Evolutionary conservation across 225 moss, liverwort and hornwort species (phyloP), one percentile per base, ranked within the genome.

Genomic region (Polytrichum commune): DNA sequence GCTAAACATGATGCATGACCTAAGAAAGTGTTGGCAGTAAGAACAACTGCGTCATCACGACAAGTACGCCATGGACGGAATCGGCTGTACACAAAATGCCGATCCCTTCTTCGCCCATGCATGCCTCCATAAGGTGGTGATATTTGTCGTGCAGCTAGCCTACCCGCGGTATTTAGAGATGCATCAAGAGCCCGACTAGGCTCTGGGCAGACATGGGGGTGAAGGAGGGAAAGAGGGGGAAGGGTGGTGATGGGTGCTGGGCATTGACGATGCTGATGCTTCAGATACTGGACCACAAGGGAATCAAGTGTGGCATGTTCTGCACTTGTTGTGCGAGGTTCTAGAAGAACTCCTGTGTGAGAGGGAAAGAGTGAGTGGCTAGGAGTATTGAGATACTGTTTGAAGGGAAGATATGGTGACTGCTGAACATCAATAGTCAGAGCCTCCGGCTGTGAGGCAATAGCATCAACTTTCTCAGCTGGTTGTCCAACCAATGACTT

Each of bases 41-140:
- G 83, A 68, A 98, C 86, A 25, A 91, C 91, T 69, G 77, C 84
- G 19, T 98, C 95, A 77, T 98, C 95, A 55, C 98, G 90, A 77
- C 98, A 98, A 57, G 98, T 95, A 58, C 98, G 95, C 91, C 93
- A 95, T n/a, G 98, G 98, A 71, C 95, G 88, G 75, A 98, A 98
- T 60, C 98, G 88, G 83, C 98, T 98, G 76, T 95, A 95, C 25
- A 98, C 98, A 78, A 95, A 98, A 80, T 98, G 98, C 67, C 98
- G 82, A 67, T 98, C 98, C 74, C 94, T 88, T 64, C 93, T 85
- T 54, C 95, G 91, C 57, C 98, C 95, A 79, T 98, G 98, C 78
- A 89, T 90, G 60, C 98, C 98, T 76, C 98, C 98, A 84, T 71
- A 93, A 54, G 98, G 93, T 73, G 98, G 92, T 55, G 85, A 87